Evolutionary conservation across 2,329 filamentous ascomycete genomes (phyloP).

Genomic region (Blastomyces emzantsi): DNA sequence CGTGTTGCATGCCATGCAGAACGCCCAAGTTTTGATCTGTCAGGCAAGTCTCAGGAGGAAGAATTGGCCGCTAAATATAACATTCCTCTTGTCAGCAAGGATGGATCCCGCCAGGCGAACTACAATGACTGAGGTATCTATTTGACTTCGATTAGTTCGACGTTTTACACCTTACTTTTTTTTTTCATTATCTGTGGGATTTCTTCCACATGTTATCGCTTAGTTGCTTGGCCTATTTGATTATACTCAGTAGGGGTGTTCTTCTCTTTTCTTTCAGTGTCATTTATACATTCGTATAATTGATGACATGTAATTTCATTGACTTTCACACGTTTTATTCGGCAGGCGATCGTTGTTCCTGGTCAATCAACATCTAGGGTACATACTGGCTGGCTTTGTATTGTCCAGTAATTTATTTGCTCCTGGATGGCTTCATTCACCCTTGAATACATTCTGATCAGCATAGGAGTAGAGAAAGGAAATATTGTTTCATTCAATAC

Average conservation of each 20-base stretch:
- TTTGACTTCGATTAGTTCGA: neutral
- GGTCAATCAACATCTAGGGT: neutral
- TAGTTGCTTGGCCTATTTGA: neutral
- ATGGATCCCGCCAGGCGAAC: slow-evolving; percentile 47
- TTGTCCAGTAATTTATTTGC: neutral
- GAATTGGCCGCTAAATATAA: slow-evolving; percentile 42
- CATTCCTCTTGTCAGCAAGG: slow-evolving; percentile 46
- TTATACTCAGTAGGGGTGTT: neutral
- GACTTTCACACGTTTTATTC: neutral
- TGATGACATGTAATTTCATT: neutral
- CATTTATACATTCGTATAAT: neutral
- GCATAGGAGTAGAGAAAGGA: neutral
- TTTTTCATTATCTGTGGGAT: neutral
- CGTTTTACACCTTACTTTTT: neutral
- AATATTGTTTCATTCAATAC: neutral
- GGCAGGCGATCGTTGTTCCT: neutral
- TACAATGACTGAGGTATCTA: slow-evolving; percentile 43
- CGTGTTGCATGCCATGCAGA: slow-evolving; percentile 42
- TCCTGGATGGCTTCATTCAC: neutral
- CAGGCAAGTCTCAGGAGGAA: slow-evolving; percentile 47
- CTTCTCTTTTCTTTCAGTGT: neutral
- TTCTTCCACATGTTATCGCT: neutral
- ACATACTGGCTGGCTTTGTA: neutral
- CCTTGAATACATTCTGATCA: neutral
- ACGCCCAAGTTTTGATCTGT: slow-evolving; percentile 36